Conservation (phyloP, 257 asterid species). For the Anisodus tanguticus region DNA sequence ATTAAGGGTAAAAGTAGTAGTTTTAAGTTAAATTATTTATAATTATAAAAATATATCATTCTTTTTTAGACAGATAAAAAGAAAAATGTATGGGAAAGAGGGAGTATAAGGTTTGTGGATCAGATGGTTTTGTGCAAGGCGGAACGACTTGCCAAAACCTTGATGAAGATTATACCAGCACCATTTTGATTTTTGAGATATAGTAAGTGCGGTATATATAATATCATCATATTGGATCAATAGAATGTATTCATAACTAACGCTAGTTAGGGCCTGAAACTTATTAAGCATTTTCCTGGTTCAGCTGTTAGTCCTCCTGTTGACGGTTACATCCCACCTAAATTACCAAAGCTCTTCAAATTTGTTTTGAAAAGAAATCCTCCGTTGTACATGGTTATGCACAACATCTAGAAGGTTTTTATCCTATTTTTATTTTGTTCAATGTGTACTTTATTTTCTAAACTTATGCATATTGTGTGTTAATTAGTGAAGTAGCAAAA, state of each 20-base stretch:
- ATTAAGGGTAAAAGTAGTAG: too few species aligned
- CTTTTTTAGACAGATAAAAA: too few species aligned
- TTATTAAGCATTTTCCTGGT: neutral
- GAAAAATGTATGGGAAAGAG: too few species aligned
- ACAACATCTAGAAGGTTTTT: neutral
- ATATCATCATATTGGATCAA: neutral
- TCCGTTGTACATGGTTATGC: neutral
- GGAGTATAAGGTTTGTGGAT: too few species aligned
- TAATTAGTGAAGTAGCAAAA: neutral
- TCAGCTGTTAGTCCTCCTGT: neutral
- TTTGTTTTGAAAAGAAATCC: neutral
- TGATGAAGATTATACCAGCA: too few species aligned
- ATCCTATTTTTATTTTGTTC: too few species aligned
- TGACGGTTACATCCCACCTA: neutral
- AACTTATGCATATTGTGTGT: neutral
- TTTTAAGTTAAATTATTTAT: too few species aligned
- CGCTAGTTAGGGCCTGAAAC: neutral
- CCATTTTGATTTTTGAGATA: neutral
- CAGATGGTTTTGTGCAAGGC: too few species aligned
- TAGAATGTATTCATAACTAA: neutral
- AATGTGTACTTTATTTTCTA: too few species aligned
- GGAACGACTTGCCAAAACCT: too few species aligned
- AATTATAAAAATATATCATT: too few species aligned
- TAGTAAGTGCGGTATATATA: neutral
- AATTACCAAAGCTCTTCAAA: neutral